These are phyloP conservation scores for Prunus dulcis DNA, from an alignment of 306 rosid species.

Conservation along the genomic window DNA sequence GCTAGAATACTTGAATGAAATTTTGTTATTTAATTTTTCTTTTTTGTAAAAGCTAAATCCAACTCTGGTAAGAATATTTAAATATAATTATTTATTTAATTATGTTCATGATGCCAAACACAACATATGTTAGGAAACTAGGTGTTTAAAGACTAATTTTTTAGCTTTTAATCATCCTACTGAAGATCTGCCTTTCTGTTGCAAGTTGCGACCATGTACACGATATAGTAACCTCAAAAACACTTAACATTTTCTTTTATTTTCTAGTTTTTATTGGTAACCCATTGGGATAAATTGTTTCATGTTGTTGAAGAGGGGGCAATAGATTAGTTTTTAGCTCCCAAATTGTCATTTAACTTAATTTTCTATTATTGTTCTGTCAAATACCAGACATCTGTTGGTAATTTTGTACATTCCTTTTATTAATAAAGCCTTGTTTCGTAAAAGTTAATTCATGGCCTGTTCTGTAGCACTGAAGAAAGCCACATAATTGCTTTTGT, in stretches of 20 bases:
- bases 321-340: background rate
- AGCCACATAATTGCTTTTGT: background rate
- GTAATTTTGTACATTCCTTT: background rate
- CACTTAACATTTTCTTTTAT: background rate
- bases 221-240: background rate
- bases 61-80: background rate
- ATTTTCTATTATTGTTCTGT: background rate
- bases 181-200: background rate
- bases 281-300: background rate
- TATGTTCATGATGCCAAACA: background rate
- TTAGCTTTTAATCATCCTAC: background rate
- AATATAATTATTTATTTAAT: background rate
- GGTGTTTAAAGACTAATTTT: background rate
- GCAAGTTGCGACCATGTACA: background rate
- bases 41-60: background rate
- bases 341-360: background rate
- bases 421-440: background rate
- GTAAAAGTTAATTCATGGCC: background rate
- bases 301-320: background rate
- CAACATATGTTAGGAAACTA: background rate
- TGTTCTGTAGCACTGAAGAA: background rate
- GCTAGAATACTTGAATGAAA: background rate
- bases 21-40: background rate
- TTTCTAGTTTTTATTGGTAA: background rate
- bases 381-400: background rate